Percentiles rank a stretch among this genome's conserved stretches.
phyloP scores from a whole-genome alignment of 345 rosid species.

The Syzygium aromaticum region DNA sequence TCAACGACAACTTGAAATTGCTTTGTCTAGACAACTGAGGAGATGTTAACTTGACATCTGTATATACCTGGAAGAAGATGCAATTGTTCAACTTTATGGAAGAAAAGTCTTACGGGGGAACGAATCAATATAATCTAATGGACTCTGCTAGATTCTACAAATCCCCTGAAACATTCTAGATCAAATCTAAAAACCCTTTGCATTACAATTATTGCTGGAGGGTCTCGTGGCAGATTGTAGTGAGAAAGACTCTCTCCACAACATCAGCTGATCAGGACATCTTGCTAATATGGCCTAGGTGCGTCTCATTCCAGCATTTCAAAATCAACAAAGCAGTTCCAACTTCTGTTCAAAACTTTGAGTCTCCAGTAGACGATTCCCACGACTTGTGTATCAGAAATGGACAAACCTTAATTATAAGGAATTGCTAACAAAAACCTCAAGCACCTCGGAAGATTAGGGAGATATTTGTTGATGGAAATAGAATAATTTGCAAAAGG shows the following conservation, averaged over 20 bases:
- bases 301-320: neutral
- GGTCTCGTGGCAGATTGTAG: neutral
- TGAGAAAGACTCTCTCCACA: neutral
- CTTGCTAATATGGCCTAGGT: neutral
- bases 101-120: neutral
- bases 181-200: neutral
- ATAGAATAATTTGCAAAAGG: neutral
- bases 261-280: neutral
- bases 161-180: neutral
- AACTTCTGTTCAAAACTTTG: neutral
- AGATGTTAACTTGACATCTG: conserved; percentile 79
- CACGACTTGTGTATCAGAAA: neutral
- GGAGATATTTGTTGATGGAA: neutral
- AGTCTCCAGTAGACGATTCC: neutral
- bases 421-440: neutral
- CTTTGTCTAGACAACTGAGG: conserved; percentile 90
- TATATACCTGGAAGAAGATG: conserved; percentile 46
- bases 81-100: neutral
- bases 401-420: neutral
- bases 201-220: neutral
- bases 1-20: conserved; percentile 65
- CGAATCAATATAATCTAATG: neutral
- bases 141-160: neutral
- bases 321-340: neutral
- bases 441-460: neutral